phyloP scores from a whole-genome alignment of 441 rosid species.

The Pelargonium myrrhifolium region DNA sequence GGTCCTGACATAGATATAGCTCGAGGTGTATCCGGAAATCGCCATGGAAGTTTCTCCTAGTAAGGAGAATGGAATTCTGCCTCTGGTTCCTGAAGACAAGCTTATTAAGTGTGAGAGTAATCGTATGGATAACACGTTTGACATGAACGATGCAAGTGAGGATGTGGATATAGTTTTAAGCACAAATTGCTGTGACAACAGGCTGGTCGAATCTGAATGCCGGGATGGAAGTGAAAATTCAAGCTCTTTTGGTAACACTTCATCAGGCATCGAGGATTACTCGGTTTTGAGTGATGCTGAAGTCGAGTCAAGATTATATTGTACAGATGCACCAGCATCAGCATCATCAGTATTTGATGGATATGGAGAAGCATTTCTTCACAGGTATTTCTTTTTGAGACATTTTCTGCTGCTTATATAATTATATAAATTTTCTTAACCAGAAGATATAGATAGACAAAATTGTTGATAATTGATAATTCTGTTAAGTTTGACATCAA shows the following conservation, averaged over 20 bases:
- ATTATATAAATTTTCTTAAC: neutral
- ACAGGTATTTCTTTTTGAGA: slow-evolving; percentile 13
- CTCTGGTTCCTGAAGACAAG: slow-evolving; percentile 26
- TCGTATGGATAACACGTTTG: slow-evolving; percentile 31
- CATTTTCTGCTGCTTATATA: neutral
- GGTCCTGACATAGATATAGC: too few relatives aligned
- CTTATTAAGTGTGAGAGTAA: slow-evolving; percentile 30
- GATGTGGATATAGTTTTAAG: slow-evolving; percentile 23
- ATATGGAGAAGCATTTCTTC: slow-evolving; percentile 18
- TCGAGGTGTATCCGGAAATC: too few relatives aligned
- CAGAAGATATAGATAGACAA: neutral
- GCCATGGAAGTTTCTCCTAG: too few relatives aligned
- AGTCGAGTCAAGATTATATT: slow-evolving; percentile 46
- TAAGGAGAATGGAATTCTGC: neutral
- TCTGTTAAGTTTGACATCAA: neutral
- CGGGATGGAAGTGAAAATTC: slow-evolving; percentile 45
- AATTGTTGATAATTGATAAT: neutral
- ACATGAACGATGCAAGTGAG: slow-evolving; percentile 21
- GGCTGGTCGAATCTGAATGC: slow-evolving; percentile 4
- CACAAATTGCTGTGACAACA: neutral
- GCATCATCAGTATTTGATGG: slow-evolving; percentile 12
- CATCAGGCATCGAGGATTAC: slow-evolving; percentile 36
- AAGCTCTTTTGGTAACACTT: slow-evolving; percentile 65
- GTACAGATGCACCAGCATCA: slow-evolving; percentile 18
- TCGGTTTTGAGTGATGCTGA: slow-evolving; percentile 43